Evolutionary conservation across 2,329 filamentous ascomycete genomes (phyloP).

Genomic region (Fusarium hostae): DNA sequence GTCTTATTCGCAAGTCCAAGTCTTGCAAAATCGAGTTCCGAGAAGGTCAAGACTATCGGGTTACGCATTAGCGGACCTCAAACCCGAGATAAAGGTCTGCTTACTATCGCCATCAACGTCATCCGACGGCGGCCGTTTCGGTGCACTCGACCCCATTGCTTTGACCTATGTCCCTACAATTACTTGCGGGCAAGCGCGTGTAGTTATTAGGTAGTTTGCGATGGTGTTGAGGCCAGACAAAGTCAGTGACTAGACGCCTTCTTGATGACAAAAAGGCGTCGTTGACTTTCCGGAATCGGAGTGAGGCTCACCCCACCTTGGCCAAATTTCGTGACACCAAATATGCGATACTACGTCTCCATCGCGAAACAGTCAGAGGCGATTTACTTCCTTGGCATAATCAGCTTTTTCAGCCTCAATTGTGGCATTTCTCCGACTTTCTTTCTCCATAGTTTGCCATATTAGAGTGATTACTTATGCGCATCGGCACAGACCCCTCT

Average conservation of each 20-base stretch:
- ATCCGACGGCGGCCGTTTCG: not conserved
- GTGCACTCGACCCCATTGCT: not conserved
- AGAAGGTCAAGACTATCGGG: conserved; percentile 28
- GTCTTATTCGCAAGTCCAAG: conserved; percentile 5
- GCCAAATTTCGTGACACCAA: not conserved
- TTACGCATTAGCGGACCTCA: conserved; percentile 1
- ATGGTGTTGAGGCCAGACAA: not conserved
- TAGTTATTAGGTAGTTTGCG: not conserved
- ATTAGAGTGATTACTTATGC: not conserved
- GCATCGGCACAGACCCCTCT: not conserved
- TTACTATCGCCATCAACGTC: conserved; percentile 30
- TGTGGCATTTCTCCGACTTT: not conserved
- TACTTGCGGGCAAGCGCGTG: rapidly evolving
- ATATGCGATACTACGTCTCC: not conserved
- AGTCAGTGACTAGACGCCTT: conserved; percentile 1
- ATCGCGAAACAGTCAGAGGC: not conserved
- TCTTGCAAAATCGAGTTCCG: conserved; percentile 31
- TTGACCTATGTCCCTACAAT: not conserved
- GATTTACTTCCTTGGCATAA: not conserved
- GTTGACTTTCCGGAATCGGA: conserved; percentile 31
- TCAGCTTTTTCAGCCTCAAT: not conserved
- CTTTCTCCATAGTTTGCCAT: not conserved
- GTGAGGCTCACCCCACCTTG: conserved; percentile 13
- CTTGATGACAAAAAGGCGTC: not conserved
- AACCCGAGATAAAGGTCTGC: not conserved